Evolutionary conservation across 2,329 filamentous ascomycete genomes (phyloP).

Genomic region (Trichoderma atrobrunneum): DNA sequence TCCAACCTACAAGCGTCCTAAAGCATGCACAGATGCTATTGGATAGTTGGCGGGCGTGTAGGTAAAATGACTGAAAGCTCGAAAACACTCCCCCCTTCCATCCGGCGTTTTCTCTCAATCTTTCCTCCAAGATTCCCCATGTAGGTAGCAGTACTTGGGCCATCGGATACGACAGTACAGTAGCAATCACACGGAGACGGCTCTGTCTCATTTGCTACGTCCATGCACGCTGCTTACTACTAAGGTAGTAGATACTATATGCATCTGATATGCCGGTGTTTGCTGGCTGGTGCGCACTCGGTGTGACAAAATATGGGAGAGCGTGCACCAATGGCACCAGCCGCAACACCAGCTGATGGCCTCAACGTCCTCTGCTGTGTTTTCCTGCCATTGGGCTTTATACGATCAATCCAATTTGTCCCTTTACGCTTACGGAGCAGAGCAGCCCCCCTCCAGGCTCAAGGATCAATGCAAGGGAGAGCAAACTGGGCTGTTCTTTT

Average conservation of each 20-base stretch:
- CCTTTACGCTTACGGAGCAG: neutral
- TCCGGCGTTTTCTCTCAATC: neutral
- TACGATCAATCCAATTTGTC: neutral
- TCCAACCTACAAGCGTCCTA: neutral
- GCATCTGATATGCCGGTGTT: neutral
- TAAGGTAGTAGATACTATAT: neutral
- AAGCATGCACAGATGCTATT: neutral
- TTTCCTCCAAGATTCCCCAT: neutral
- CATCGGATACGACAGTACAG: neutral
- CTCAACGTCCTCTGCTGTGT: neutral
- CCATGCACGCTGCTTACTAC: neutral
- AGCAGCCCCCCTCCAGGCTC: neutral
- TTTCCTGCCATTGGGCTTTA: neutral
- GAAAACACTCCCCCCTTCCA: neutral
- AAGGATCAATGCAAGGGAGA: conserved; percentile 1
- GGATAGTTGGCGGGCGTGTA: neutral
- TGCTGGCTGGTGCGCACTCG: neutral
- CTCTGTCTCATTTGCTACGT: neutral
- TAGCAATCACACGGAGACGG: neutral
- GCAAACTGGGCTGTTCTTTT: neutral
- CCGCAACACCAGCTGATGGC: neutral
- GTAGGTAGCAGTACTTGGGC: neutral
- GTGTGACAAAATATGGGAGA: neutral
- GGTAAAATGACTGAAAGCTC: neutral
- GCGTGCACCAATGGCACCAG: neutral